Evolutionary conservation across 257 asterid genomes (phyloP).

Genomic region (Solanum raphanifolium): DNA sequence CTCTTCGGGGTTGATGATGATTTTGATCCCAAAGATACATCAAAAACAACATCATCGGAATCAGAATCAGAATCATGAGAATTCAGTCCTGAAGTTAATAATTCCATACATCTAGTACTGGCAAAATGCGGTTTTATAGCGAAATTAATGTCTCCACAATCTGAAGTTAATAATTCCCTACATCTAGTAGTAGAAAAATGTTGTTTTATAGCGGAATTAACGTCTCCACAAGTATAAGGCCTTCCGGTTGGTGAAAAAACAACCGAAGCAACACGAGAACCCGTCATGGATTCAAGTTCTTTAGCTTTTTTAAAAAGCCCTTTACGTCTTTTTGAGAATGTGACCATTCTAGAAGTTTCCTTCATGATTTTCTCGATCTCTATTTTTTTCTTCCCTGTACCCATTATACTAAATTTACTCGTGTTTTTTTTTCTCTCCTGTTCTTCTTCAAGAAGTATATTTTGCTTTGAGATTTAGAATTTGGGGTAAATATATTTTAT

Average conservation of each 20-base stretch:
- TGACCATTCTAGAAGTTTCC: slow-evolving; percentile 1
- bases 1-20: neutral
- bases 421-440: no score
- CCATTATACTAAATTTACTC: neutral
- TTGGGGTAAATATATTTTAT: neutral
- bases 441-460: neutral
- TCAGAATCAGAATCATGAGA: neutral
- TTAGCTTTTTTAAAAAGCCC: slow-evolving; percentile 2
- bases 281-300: neutral
- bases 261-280: neutral
- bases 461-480: neutral
- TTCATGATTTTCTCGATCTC: neutral
- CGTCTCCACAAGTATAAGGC: neutral
- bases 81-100: neutral
- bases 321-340: slow-evolving; percentile 1
- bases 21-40: neutral
- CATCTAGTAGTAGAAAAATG: neutral
- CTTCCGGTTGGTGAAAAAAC: neutral
- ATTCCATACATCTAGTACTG: no score
- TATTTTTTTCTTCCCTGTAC: slow-evolving; percentile 7
- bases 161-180: neutral
- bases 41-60: neutral
- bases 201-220: neutral
- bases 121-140: no score
- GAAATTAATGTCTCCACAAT: no score